phyloP scores from a whole-genome alignment of 805 yeast species.

The Suhomyces xylopsoci region DNA sequence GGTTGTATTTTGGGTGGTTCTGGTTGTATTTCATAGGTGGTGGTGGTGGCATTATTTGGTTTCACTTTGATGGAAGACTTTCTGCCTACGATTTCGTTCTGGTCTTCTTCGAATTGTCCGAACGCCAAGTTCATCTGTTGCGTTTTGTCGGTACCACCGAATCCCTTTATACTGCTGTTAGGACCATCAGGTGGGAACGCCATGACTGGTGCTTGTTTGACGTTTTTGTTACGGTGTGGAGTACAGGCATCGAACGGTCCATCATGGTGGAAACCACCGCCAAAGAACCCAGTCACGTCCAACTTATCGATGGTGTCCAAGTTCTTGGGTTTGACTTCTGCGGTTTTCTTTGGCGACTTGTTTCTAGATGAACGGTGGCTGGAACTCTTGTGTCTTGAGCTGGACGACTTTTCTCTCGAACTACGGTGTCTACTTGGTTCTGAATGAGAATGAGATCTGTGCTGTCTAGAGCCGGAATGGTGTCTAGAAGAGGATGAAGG shows the following conservation, averaged over 20 bases:
- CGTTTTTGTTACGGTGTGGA: conserved; percentile 85
- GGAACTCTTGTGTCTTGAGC: conserved; percentile 11
- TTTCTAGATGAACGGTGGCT: conserved; percentile 12
- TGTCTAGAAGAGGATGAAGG: conserved; percentile 16
- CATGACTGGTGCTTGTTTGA: conserved; percentile 79
- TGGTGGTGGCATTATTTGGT: background rate
- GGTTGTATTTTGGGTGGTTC: conserved; percentile 33
- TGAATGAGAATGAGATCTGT: conserved; percentile 19
- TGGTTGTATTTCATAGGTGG: conserved; percentile 8
- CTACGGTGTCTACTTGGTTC: conserved; percentile 10
- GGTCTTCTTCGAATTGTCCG: conserved; percentile 58
- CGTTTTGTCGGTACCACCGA: conserved; percentile 46
- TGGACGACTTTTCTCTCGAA: conserved; percentile 10
- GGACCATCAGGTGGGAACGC: conserved; percentile 98
- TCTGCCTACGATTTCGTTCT: conserved; percentile 38
- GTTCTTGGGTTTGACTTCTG: conserved; percentile 59
- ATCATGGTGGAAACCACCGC: conserved; percentile 95
- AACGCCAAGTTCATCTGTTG: conserved; percentile 71
- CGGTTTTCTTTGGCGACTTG: conserved; percentile 41
- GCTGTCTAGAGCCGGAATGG: conserved; percentile 18
- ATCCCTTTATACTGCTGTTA: conserved; percentile 76
- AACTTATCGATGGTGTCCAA: conserved; percentile 92
- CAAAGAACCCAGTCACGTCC: conserved; percentile 93
- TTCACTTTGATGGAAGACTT: conserved; percentile 10
- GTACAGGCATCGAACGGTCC: conserved; percentile 99